Base-by-base conservation (phyloP, 148 eudicot species). In the Rhododendron ferrugineum region DNA sequence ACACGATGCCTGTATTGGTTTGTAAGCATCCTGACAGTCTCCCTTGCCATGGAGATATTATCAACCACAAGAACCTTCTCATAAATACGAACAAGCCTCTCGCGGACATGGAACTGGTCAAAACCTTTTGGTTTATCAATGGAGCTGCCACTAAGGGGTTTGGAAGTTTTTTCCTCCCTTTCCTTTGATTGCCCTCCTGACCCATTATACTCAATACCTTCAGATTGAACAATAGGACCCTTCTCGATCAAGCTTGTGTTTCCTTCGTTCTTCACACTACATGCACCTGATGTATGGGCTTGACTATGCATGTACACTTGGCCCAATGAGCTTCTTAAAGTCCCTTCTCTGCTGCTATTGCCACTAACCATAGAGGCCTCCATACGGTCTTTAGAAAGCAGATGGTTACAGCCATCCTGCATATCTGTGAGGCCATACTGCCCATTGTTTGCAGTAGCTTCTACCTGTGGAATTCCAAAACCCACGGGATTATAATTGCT, bases 31-130 rank as follows among this genome's bases (percentile, higher is more conserved):
- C 85, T 75, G 64, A 94, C 99, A 42, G 95, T 93, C 84, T 85
- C 82, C 89, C 88, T 90, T 83, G 99, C 99, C 47, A 83, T 42
- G 66, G 88, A 5, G 66, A 94, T 86, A 85, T 87, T 90, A 87
- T 95, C 95, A 84, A 97, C 96, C 30, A 95, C 91, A 73, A 94
- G 94, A 89, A 97, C 96, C 88, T 93, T 91, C 72, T 94, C 93
- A 84, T 91, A 93, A 60, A 94, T 91, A 81, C 88, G 80, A 84
- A 86, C 81, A 74, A 97, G 98, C 91, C 88, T 92, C 85, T 84
- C 74, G 15, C 84, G 94, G 85, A 91, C 89, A 88, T 84, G 84
- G 22, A 73, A 82, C 80, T 82, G 87, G 52, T 23, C 83, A 83
- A 37, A 84, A 68, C 68, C 66, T 72, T 70, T 40, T 28, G 11